These are phyloP conservation scores for Rosa chinensis DNA, from an alignment of 306 rosid species.

Conservation along the genomic window DNA sequence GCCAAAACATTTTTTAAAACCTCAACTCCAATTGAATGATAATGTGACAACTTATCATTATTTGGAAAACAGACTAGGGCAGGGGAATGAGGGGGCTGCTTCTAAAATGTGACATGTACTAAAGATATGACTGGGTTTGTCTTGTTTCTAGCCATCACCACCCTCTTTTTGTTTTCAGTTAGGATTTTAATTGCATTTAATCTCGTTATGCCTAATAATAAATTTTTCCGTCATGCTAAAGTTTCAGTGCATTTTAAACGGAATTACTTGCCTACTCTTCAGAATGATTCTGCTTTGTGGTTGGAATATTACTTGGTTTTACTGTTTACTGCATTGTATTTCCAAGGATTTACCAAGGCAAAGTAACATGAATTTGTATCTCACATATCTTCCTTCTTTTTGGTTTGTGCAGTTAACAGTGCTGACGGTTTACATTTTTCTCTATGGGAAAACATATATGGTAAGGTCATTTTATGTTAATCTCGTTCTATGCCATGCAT, in stretches of 20 bases:
- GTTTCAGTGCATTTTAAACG: not conserved
- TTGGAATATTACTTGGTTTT: not conserved
- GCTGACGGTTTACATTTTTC: slow-evolving; percentile 78
- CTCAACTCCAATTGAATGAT: not conserved
- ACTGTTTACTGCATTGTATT: not conserved
- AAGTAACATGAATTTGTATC: slow-evolving; percentile 19
- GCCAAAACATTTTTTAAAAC: not conserved
- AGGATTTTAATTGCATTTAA: not conserved
- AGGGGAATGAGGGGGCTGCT: too few species aligned
- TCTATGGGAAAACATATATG: slow-evolving; percentile 81
- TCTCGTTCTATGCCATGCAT: not conserved
- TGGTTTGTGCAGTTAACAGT: slow-evolving; percentile 77
- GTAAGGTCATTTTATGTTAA: slow-evolving; percentile 44
- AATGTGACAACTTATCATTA: too few species aligned
- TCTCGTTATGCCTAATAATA: not conserved
- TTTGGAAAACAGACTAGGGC: too few species aligned
- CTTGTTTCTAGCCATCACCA: too few species aligned
- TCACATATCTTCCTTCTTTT: slow-evolving; percentile 20
- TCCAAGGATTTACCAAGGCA: not conserved
- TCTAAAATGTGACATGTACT: too few species aligned
- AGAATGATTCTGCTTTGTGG: not conserved
- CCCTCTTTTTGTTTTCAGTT: too few species aligned
- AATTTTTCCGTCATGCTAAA: not conserved
- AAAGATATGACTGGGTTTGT: too few species aligned
- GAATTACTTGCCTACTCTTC: not conserved